Conservation (phyloP, 2,329 filamentous ascomycete genomes). For the Fusarium neocosmosporiellum region DNA sequence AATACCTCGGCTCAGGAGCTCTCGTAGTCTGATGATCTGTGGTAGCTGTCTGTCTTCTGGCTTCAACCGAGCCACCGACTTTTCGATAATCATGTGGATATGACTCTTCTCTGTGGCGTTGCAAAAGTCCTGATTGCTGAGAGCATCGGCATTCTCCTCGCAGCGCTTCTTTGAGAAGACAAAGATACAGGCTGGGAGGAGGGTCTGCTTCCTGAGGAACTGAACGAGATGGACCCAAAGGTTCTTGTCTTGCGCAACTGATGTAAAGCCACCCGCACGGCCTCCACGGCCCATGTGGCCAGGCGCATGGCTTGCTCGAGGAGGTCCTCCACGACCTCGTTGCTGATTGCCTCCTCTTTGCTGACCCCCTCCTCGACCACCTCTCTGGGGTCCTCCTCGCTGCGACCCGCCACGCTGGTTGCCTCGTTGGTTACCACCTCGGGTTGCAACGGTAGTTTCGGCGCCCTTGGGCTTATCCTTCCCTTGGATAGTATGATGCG, state of each 20-base stretch:
- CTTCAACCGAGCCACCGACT: constrained; percentile 90
- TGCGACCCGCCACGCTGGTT: constrained; percentile 48
- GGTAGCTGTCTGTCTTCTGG: constrained; percentile 90
- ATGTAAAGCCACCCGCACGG: constrained; percentile 85
- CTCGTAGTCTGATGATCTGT: constrained; percentile 88
- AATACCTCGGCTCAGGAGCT: constrained; percentile 87
- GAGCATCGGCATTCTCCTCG: constrained; percentile 94
- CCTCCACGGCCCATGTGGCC: constrained; percentile 94
- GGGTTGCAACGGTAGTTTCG: constrained; percentile 48
- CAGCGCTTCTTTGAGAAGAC: constrained; percentile 99
- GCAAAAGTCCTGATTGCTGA: constrained; percentile 95
- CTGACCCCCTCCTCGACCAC: constrained; percentile 62
- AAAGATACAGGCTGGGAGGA: constrained; percentile 95
- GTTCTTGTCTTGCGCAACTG: constrained; percentile 93
- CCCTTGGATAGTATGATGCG: constrained; percentile 83
- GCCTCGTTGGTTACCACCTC: constrained; percentile 53
- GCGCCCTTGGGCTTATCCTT: constrained; percentile 77
- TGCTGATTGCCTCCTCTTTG: constrained; percentile 61
- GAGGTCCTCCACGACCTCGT: constrained; percentile 63
- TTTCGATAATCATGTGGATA: constrained; percentile 97
- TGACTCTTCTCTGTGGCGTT: constrained; percentile 94
- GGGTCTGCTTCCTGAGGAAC: constrained; percentile 84
- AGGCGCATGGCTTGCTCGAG: constrained; percentile 69
- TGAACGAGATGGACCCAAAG: constrained; percentile 97
- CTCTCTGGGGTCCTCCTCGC: constrained; percentile 56